phyloP scores from a whole-genome alignment of 495 filamentous ascomycete genomes.

The Xylaria flabelliformis region DNA sequence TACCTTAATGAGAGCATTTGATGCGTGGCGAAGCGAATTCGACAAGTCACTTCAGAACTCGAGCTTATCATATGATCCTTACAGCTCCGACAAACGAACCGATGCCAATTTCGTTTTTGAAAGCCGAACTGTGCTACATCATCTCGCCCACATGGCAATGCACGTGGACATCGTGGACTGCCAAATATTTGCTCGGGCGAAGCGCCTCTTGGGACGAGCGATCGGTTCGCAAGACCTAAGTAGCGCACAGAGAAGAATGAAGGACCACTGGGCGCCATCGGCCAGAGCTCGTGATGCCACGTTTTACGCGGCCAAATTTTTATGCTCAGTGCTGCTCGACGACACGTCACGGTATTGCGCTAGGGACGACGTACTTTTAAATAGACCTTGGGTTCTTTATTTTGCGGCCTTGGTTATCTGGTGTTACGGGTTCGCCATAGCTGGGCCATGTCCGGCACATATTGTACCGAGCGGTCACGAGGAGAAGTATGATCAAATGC shows the following conservation, averaged over 20 bases:
- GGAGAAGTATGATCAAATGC: conserved; percentile 79
- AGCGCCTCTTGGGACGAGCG: conserved; percentile 80
- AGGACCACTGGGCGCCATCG: conserved; percentile 86
- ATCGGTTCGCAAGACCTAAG: conserved; percentile 83
- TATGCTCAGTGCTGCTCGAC: conserved; percentile 77
- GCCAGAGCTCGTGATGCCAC: conserved; percentile 91
- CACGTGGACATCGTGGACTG: conserved; percentile 98
- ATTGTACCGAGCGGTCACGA: conserved; percentile 60
- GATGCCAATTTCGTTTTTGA: conserved; percentile 85
- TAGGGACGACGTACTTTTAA: conserved; percentile 86
- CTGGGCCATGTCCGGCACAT: conserved; percentile 68
- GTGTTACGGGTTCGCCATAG: conserved; percentile 92
- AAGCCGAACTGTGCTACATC: conserved; percentile 85
- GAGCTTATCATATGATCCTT: conserved; percentile 53
- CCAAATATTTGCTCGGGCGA: conserved; percentile 91
- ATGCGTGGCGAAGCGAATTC: conserved; percentile 94
- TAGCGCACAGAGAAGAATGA: conserved; percentile 83
- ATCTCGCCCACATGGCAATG: conserved; percentile 96
- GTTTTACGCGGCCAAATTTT: conserved; percentile 90
- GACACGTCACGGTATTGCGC: conserved; percentile 69
- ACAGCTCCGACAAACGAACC: conserved; percentile 51
- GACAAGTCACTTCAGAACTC: conserved; percentile 73
- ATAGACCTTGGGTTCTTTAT: conserved; percentile 97
- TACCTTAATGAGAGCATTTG: conserved; percentile 85
- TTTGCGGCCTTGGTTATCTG: conserved; percentile 91